Conservation (phyloP, 345 rosid genomes). For the Cardamine resedifolia region DNA sequence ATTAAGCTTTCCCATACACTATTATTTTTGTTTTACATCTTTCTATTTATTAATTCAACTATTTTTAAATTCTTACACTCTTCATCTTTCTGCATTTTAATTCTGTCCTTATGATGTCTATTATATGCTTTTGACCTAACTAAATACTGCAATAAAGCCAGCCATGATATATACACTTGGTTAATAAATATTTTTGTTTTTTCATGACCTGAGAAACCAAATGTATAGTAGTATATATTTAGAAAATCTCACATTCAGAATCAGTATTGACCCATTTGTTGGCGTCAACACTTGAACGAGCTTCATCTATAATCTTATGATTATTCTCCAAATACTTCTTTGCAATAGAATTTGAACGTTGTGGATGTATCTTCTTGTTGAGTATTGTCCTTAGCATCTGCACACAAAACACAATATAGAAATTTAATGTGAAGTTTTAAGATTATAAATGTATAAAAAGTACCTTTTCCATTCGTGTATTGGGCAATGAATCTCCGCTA, state of each 20-base stretch:
- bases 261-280: constrained; percentile 85
- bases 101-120: constrained; percentile 24
- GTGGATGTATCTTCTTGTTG: constrained; percentile 74
- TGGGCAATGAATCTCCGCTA: constrained; percentile 51
- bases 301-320: constrained; percentile 33
- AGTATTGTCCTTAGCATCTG: constrained; percentile 66
- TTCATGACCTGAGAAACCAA: not conserved
- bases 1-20: constrained; percentile 26
- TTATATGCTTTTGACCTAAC: constrained; percentile 33
- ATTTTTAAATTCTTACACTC: constrained; percentile 9
- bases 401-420: not conserved
- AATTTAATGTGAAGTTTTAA: not conserved
- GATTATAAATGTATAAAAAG: not conserved
- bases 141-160: constrained; percentile 28
- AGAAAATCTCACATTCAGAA: constrained; percentile 68
- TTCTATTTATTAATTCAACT: not conserved
- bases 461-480: constrained; percentile 75
- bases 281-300: constrained; percentile 44
- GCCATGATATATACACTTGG: not conserved
- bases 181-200: not conserved
- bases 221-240: not conserved
- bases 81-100: constrained; percentile 24
- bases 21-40: not conserved
- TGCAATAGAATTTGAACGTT: constrained; percentile 37
- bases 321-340: constrained; percentile 47